phyloP scores from a whole-genome alignment of 768 basidiomycete species.

The Mycena vulgaris region DNA sequence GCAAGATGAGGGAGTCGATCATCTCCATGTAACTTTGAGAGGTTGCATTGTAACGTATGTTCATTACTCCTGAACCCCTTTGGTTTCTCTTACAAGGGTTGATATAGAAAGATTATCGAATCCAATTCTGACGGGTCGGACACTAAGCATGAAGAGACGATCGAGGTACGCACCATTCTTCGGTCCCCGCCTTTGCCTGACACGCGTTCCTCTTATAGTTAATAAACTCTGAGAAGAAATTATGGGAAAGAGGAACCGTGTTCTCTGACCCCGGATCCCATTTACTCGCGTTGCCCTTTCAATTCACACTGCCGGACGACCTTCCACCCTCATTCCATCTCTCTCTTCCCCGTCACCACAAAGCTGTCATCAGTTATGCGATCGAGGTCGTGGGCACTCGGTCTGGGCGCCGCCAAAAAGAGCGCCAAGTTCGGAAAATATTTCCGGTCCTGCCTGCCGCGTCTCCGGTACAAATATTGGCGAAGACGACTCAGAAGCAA shows the following conservation, averaged over 20 bases:
- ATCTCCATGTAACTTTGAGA: slow-evolving; percentile 13
- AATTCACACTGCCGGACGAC: slow-evolving; percentile 22
- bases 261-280: slow-evolving; percentile 27
- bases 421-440: slow-evolving; percentile 13
- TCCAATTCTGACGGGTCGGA: slow-evolving; percentile 29
- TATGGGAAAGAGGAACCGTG: slow-evolving; percentile 27
- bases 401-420: slow-evolving; percentile 24
- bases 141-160: slow-evolving; percentile 24
- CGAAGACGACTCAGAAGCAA: slow-evolving; percentile 13
- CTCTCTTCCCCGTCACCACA: slow-evolving; percentile 11
- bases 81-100: too few relatives aligned
- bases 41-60: slow-evolving; percentile 35
- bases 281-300: slow-evolving; percentile 19
- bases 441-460: slow-evolving; percentile 33
- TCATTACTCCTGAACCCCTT: neutral
- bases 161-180: slow-evolving; percentile 22
- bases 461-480: slow-evolving; percentile 28
- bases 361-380: slow-evolving; percentile 28
- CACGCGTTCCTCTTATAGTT: too few relatives aligned
- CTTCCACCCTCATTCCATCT: slow-evolving; percentile 34
- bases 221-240: slow-evolving; percentile 9
- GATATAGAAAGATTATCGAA: slow-evolving; percentile 25
- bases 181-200: too few relatives aligned
- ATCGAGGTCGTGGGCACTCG: slow-evolving; percentile 32
- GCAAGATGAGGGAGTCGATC: slow-evolving; percentile 33